Conservation (phyloP, 2,329 filamentous ascomycete species). For the Cladophialophora psammophila region DNA sequence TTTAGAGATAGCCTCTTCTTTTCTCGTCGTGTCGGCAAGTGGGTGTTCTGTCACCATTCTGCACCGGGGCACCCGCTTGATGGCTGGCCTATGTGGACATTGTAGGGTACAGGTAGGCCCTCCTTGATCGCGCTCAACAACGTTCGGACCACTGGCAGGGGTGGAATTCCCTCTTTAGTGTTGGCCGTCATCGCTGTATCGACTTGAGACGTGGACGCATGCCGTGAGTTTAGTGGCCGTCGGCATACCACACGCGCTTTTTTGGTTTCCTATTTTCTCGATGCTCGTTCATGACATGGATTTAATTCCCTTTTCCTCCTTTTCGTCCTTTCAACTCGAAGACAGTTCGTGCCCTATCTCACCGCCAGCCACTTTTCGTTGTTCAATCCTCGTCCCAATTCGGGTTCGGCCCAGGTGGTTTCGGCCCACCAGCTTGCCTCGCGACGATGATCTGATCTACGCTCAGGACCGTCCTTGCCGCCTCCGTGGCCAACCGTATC, state of each 20-base stretch:
- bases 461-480: constrained; percentile 89
- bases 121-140: not conserved
- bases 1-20: not conserved
- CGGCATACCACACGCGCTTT: not conserved
- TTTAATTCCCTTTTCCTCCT: not conserved
- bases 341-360: not conserved
- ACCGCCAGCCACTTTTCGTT: not conserved
- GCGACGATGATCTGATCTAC: constrained; percentile 99
- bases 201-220: not conserved
- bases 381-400: constrained; percentile 71
- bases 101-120: not conserved
- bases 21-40: not conserved
- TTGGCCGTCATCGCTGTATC: not conserved
- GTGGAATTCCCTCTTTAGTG: not conserved
- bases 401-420: constrained; percentile 92
- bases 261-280: not conserved
- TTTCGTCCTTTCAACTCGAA: not conserved
- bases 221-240: not conserved
- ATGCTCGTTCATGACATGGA: not conserved
- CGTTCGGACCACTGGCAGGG: not conserved
- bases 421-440: constrained; percentile 94
- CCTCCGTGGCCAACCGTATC: constrained; percentile 94
- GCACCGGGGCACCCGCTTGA: not conserved
- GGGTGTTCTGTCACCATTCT: not conserved
- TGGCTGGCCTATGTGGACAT: not conserved